Percentiles rank a stretch among this genome's conserved stretches.
phyloP scores from a whole-genome alignment of 2,329 filamentous ascomycete genomes.

The Cytospora mali region DNA sequence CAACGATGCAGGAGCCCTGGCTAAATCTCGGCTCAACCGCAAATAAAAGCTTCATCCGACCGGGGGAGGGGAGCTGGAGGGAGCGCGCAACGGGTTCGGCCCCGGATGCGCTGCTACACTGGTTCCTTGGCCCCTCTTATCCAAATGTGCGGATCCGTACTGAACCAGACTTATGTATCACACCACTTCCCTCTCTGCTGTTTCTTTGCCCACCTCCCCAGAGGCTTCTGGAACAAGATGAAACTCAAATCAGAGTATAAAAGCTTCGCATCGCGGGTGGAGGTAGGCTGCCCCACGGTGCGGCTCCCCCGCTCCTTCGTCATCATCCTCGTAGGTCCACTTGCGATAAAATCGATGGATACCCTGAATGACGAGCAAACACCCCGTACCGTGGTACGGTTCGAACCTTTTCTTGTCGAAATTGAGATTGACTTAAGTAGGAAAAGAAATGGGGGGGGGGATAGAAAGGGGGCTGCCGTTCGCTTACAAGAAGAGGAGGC shows the following conservation, averaged over 20 bases:
- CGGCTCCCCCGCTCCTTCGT: conserved; percentile 1
- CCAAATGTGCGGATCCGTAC: too few species aligned
- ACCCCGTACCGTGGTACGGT: neutral
- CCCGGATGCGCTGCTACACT: neutral
- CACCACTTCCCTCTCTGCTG: too few species aligned
- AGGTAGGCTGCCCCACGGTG: conserved; percentile 9
- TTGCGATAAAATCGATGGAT: neutral
- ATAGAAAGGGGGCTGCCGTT: neutral
- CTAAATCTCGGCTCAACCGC: neutral
- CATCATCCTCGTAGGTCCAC: conserved; percentile 20
- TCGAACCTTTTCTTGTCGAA: neutral
- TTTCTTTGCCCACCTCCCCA: neutral
- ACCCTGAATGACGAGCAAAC: conserved; percentile 10
- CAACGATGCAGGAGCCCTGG: neutral
- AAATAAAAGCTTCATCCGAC: neutral
- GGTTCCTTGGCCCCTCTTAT: too few species aligned
- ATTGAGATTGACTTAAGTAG: conserved; percentile 12
- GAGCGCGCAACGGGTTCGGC: neutral
- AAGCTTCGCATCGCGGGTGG: conserved; percentile 3
- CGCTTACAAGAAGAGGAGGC: neutral
- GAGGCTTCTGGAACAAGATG: neutral
- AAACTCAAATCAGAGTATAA: too few species aligned
- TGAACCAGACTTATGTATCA: too few species aligned
- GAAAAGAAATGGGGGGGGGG: conserved; percentile 1
- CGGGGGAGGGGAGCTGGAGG: too few species aligned